phyloP scores from a whole-genome alignment of 2,329 filamentous ascomycete genomes.

The Aspergillus bombycis region DNA sequence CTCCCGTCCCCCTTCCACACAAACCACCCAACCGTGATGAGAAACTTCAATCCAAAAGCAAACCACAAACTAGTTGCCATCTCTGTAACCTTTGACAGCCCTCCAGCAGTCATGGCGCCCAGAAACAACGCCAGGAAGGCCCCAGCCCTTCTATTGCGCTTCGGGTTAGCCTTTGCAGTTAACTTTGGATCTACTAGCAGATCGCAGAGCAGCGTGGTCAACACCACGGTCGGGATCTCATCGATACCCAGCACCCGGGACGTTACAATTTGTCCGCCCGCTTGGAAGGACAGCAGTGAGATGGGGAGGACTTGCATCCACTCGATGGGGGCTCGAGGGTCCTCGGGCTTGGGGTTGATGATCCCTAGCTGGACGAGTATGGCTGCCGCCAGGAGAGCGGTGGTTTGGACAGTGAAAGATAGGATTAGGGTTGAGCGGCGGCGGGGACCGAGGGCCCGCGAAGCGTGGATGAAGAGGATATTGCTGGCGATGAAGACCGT shows the following conservation, averaged over 20 bases:
- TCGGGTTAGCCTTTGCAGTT: slow-evolving; percentile 30
- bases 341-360: slow-evolving; percentile 34
- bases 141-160: slow-evolving; percentile 38
- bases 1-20: slow-evolving; percentile 35
- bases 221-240: slow-evolving; percentile 47
- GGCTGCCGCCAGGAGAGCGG: slow-evolving; percentile 37
- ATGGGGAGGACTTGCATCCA: slow-evolving; percentile 45
- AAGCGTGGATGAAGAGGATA: slow-evolving; percentile 43
- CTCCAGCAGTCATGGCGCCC: slow-evolving; percentile 46
- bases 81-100: slow-evolving; percentile 38
- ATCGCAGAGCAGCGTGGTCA: slow-evolving; percentile 46
- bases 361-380: slow-evolving; percentile 38
- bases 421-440: slow-evolving; percentile 43
- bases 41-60: slow-evolving; percentile 41
- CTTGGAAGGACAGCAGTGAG: slow-evolving; percentile 44
- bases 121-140: slow-evolving; percentile 43
- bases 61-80: slow-evolving; percentile 46
- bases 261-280: slow-evolving; percentile 44
- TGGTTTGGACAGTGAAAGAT: slow-evolving; percentile 44
- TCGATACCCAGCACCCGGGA: slow-evolving; percentile 41
- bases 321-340: slow-evolving; percentile 34
- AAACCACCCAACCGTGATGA: slow-evolving; percentile 38
- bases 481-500: slow-evolving; percentile 42
- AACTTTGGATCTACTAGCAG: slow-evolving; percentile 40
- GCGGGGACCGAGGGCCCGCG: slow-evolving; percentile 34